phyloP scores from a whole-genome alignment of 2,329 filamentous ascomycete species.

The Fusarium mundagurra region DNA sequence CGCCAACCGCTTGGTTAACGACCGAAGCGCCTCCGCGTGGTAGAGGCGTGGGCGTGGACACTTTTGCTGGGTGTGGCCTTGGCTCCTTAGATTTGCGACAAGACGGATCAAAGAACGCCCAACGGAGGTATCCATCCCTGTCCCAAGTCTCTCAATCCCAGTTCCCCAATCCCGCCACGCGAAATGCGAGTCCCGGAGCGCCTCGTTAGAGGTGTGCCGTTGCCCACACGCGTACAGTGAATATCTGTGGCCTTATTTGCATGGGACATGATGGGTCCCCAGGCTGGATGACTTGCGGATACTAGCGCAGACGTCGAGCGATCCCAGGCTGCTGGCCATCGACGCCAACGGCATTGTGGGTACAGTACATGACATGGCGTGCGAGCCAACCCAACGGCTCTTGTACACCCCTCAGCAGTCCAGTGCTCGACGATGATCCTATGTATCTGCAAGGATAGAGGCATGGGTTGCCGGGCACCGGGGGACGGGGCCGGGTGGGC shows the following conservation, averaged over 20 bases:
- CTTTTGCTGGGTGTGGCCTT: constrained; percentile 27
- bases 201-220: constrained; percentile 38
- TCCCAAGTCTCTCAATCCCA: constrained; percentile 15
- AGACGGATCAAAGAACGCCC: constrained; percentile 37
- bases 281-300: constrained; percentile 44
- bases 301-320: constrained; percentile 40
- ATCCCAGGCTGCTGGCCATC: constrained; percentile 40
- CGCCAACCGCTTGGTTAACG: constrained; percentile 26
- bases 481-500: constrained; percentile 40
- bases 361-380: constrained; percentile 34
- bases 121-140: constrained; percentile 30
- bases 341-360: constrained; percentile 41
- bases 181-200: constrained; percentile 35
- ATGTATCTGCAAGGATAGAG: constrained; percentile 32
- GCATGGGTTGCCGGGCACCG: constrained; percentile 37
- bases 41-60: constrained; percentile 21
- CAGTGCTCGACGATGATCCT: constrained; percentile 37
- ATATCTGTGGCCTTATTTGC: constrained; percentile 43
- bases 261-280: constrained; percentile 32
- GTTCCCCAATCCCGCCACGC: constrained; percentile 30
- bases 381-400: constrained; percentile 41
- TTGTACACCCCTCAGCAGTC: constrained; percentile 8
- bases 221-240: constrained; percentile 39
- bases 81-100: constrained; percentile 41
- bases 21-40: constrained; percentile 30